Evolutionary conservation across 129 eudicot species (phyloP), one percentile per base, ranked within the genome.

Genomic region (Artemisia annua): DNA sequence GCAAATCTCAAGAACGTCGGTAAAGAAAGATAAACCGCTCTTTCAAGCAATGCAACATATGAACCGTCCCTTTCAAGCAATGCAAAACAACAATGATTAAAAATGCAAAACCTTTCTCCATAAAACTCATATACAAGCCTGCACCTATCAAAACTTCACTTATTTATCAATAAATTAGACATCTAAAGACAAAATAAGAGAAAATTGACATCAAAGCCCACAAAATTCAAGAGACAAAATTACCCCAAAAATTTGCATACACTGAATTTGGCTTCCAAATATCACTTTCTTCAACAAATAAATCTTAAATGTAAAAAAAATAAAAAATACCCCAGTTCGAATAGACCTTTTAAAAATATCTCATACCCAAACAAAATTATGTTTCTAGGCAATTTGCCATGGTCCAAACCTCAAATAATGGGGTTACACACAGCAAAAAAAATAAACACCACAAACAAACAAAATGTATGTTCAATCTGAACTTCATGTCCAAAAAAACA

Each of bases 141-240:
- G 13, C 69, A 24, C 35, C 35, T 30, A 30, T 73, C 61, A 30
- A 35, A 52, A 50, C 20, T 18, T 63, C 78, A 51, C 50, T 63
- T 50, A 13, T 35, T n/a, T 14, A 39, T 35, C 71, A 64, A 74
- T 24, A 64, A 63, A 24, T 73, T 62, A 17, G 39, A 49, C 51
- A 12, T 62, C 69, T 49, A 49, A 73, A 74, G 24, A 51, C 71
- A 63, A 63, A 60, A 48, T 53, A 15, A 52, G 17, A 66, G 71
- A 14, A 67, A 19, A 46, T 20, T 48, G 39, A 67, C 71, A 48
- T 46, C 57, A 7, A 48, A 24, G 15, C 44, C 15, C 49, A 58
- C 6, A 58, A 58, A 60, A 5, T 53, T 67, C 48, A 51, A 61
- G 50, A 69, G 53, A 61, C 71, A 11, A 48, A 18, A 59, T 7